Percentiles rank a stretch among this genome's conserved stretches.
These are phyloP conservation scores for Arbutus unedo DNA, from an alignment of 148 eudicot species.

Conservation along the genomic window DNA sequence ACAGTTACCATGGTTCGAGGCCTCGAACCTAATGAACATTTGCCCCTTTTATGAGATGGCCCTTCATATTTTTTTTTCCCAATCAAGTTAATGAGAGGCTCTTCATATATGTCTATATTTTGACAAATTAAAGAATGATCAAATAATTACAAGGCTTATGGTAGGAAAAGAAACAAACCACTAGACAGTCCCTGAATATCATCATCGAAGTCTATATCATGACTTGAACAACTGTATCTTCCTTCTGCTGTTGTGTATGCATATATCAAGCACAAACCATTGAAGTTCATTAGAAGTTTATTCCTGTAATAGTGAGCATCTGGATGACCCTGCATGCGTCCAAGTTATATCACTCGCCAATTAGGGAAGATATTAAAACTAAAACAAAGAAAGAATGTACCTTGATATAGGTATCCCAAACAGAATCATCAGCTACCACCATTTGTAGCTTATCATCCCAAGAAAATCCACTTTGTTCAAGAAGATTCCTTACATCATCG, in stretches of 20 bases:
- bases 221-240: conserved; percentile 20
- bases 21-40: neutral
- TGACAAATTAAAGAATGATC: neutral
- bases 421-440: conserved; percentile 18
- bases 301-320: conserved; percentile 15
- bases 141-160: neutral
- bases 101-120: neutral
- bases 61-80: neutral
- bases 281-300: conserved; percentile 6
- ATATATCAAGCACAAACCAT: conserved; percentile 17
- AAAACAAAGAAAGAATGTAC: conserved; percentile 4
- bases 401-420: conserved; percentile 13
- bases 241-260: conserved; percentile 12
- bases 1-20: neutral
- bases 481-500: conserved; percentile 9
- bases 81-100: neutral
- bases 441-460: conserved; percentile 19
- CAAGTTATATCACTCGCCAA: conserved; percentile 4
- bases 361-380: neutral
- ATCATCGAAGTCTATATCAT: conserved; percentile 20
- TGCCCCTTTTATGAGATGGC: neutral
- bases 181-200: conserved; percentile 12
- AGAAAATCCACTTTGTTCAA: conserved; percentile 16
- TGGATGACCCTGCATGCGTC: conserved; percentile 12
- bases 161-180: conserved; percentile 17